These are phyloP conservation scores for Solanum neorickii DNA, from an alignment of 257 asterid genomes.

Conservation along the genomic window DNA sequence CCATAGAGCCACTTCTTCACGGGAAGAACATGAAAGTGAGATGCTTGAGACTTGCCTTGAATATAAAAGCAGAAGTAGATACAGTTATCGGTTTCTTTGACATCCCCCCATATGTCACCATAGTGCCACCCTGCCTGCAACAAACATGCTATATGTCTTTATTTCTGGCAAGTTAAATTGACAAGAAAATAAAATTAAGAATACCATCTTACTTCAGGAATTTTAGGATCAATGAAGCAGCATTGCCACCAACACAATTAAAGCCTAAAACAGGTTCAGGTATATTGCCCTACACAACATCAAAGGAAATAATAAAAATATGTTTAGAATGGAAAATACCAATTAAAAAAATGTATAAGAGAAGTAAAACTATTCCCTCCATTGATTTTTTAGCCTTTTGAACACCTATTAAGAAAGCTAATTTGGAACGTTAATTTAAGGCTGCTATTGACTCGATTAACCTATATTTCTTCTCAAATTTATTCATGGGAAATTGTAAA, in stretches of 20 bases:
- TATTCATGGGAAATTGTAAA: neutral
- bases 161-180: neutral
- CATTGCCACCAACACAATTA: conserved; percentile 94
- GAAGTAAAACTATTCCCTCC: neutral
- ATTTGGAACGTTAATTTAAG: neutral
- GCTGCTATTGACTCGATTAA: neutral
- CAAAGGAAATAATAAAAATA: neutral
- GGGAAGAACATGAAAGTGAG: neutral
- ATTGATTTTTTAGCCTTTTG: neutral
- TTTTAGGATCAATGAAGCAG: conserved; percentile 81
- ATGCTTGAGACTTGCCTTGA: conserved; percentile 44
- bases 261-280: conserved; percentile 86
- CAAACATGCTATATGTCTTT: conserved; percentile 1
- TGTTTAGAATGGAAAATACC: neutral
- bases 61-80: conserved; percentile 74
- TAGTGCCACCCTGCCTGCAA: conserved; percentile 80
- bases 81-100: conserved; percentile 86
- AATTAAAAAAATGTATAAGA: neutral
- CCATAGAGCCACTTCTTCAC: neutral
- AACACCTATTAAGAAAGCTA: neutral
- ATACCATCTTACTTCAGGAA: conserved; percentile 51
- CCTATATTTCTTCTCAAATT: neutral
- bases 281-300: conserved; percentile 40
- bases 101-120: conserved; percentile 99
- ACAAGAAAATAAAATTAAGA: neutral